Evolutionary conservation across 257 asterid species (phyloP).

Genomic region (Leonotis leonurus): DNA sequence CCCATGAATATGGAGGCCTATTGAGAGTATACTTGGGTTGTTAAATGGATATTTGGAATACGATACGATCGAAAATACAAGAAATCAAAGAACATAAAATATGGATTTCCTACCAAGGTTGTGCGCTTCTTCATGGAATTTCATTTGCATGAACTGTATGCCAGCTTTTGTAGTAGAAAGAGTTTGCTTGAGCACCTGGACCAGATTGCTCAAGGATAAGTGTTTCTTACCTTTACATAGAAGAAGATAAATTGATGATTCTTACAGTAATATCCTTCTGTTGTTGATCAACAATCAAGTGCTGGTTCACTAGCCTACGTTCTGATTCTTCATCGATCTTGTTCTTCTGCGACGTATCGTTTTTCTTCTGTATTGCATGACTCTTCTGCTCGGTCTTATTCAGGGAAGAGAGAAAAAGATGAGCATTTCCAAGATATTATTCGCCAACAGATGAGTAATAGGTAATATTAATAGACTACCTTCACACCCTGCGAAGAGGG

Average conservation of each 20-base stretch:
- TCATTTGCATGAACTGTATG: slow-evolving; percentile 86
- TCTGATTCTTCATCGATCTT: slow-evolving; percentile 41
- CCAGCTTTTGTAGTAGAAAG: slow-evolving; percentile 75
- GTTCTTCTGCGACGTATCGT: slow-evolving; percentile 31
- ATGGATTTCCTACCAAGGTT: slow-evolving; percentile 47
- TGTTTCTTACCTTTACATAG: neutral
- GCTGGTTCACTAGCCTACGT: slow-evolving; percentile 38
- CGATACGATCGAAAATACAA: neutral
- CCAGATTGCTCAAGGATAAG: slow-evolving; percentile 13
- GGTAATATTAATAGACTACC: slow-evolving; percentile 31
- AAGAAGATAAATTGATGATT: neutral
- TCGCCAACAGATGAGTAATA: neutral
- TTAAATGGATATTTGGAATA: neutral
- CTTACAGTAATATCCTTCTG: slow-evolving; percentile 54
- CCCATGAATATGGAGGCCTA: slow-evolving; percentile 76
- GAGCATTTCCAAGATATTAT: neutral
- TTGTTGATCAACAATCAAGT: slow-evolving; percentile 57
- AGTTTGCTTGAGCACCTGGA: slow-evolving; percentile 65
- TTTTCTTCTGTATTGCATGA: slow-evolving; percentile 26
- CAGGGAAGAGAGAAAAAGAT: slow-evolving; percentile 5
- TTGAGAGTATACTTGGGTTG: slow-evolving; percentile 12
- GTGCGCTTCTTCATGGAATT: slow-evolving; percentile 67
- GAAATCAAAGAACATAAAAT: neutral
- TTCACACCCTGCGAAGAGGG: slow-evolving; percentile 29
- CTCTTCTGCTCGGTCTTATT: slow-evolving; percentile 38